Percentiles rank a stretch among this genome's conserved stretches.
Evolutionary conservation across 140 eudicot species (phyloP).

Genomic region (Anethum foeniculum): DNA sequence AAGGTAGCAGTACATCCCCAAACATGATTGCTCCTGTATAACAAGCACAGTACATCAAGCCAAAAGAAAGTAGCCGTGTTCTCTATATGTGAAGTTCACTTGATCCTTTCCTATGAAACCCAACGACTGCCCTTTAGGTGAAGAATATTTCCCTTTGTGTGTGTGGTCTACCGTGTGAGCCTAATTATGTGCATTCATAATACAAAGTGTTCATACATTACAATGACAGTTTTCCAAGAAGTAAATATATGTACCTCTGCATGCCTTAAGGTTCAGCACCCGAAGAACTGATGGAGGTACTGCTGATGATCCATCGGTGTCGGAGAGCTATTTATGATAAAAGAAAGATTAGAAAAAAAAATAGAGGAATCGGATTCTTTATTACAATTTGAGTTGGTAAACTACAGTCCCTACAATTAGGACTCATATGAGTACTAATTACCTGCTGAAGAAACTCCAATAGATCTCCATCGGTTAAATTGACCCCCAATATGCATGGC

Average conservation of each 20-base stretch:
- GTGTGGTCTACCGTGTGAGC: not conserved
- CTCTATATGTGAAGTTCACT: not conserved
- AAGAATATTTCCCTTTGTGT: not conserved
- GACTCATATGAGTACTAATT: constrained; percentile 2
- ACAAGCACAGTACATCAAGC: not conserved
- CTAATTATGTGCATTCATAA: not conserved
- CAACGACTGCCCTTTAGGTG: not conserved
- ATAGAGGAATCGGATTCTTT: not conserved
- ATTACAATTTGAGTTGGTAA: not conserved
- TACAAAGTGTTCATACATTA: not conserved
- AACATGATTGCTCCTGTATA: constrained; percentile 92
- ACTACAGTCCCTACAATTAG: not conserved
- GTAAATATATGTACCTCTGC: constrained; percentile 59
- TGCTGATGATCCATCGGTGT: constrained; percentile 90
- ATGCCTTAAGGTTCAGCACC: constrained; percentile 80
- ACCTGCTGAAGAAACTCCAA: constrained; percentile 89
- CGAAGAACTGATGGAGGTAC: constrained; percentile 85
- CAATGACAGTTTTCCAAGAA: not conserved
- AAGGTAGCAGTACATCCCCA: constrained; percentile 87
- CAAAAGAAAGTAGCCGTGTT: not conserved
- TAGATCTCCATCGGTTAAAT: constrained; percentile 70
- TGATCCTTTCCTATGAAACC: not conserved
- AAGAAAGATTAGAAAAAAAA: constrained; percentile 3
- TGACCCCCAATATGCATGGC: constrained; percentile 88
- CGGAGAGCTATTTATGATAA: constrained; percentile 57